These are phyloP conservation scores for Tetrapisispora fleetii DNA, from an alignment of 805 yeast genomes.

Conservation along the genomic window DNA sequence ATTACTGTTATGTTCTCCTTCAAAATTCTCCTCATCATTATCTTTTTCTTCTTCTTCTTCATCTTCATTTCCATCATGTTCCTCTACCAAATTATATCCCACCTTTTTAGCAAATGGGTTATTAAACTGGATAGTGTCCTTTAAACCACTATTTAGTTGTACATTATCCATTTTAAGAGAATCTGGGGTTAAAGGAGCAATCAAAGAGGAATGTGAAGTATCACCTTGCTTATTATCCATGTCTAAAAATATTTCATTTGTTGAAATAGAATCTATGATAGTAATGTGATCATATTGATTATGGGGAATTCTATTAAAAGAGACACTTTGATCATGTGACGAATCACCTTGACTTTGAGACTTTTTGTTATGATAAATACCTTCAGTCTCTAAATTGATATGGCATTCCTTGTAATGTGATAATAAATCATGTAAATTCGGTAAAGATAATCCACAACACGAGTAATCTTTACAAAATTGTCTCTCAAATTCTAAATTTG, in stretches of 20 bases:
- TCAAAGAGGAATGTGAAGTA: constrained; percentile 1
- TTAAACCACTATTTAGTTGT: background rate
- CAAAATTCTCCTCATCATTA: constrained; percentile 26
- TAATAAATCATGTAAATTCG: constrained; percentile 85
- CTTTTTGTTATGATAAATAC: constrained; percentile 10
- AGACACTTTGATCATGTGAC: background rate
- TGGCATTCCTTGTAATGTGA: constrained; percentile 96
- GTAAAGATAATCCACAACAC: constrained; percentile 88
- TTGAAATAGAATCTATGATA: constrained; percentile 66
- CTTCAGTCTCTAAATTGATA: constrained; percentile 45
- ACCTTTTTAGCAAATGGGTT: constrained; percentile 1
- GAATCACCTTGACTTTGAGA: background rate
- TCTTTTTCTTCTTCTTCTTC: constrained; percentile 26
- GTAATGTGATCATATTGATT: background rate
- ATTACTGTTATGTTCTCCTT: constrained; percentile 40
- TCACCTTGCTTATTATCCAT: constrained; percentile 1
- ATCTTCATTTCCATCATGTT: constrained; percentile 19
- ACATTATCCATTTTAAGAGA: constrained; percentile 4
- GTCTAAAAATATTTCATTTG: constrained; percentile 79
- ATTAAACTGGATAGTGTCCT: background rate
- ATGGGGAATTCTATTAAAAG: background rate
- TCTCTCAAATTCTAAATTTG: constrained; percentile 67
- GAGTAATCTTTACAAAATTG: constrained; percentile 94
- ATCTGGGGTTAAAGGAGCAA: constrained; percentile 12
- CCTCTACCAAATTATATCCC: constrained; percentile 3